These are phyloP conservation scores for Helotiales sp. DNA, from an alignment of 2,329 filamentous ascomycete species.

Conservation along the genomic window DNA sequence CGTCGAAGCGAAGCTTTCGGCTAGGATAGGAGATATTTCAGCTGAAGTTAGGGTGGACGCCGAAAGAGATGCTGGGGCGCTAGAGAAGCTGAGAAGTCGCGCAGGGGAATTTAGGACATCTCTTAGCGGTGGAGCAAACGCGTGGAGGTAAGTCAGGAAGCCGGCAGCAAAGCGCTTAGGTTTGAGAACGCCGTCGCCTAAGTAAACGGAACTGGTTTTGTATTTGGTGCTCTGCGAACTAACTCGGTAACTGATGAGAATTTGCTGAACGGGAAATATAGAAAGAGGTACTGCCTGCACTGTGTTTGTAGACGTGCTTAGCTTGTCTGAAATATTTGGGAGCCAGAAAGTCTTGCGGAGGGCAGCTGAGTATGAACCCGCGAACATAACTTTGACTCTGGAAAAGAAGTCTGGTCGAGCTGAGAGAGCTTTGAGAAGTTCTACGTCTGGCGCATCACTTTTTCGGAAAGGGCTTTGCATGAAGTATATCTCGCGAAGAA, in stretches of 20 bases:
- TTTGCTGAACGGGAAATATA: neutral
- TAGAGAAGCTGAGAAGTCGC: neutral
- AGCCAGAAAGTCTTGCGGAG: neutral
- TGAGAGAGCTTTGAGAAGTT: neutral
- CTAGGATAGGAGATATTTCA: neutral
- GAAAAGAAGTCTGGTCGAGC: neutral
- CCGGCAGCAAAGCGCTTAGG: neutral
- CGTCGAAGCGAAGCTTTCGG: neutral
- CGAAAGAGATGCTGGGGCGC: neutral
- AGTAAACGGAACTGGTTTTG: neutral
- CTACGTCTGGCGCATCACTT: neutral
- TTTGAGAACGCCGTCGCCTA: neutral
- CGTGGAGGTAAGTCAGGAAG: neutral
- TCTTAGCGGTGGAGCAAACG: neutral
- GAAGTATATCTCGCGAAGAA: neutral
- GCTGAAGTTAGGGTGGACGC: neutral
- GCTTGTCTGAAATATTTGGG: neutral
- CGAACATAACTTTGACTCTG: neutral
- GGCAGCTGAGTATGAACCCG: neutral
- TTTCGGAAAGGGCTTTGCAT: neutral
- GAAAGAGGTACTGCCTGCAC: neutral
- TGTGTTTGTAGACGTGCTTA: neutral
- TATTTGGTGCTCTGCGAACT: neutral
- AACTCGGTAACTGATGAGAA: neutral
- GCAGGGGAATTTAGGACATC: neutral